Percentiles rank a stretch among this genome's conserved stretches.
Evolutionary conservation across 2,329 filamentous ascomycete genomes (phyloP).

Genomic region (Fusarium chuoi): DNA sequence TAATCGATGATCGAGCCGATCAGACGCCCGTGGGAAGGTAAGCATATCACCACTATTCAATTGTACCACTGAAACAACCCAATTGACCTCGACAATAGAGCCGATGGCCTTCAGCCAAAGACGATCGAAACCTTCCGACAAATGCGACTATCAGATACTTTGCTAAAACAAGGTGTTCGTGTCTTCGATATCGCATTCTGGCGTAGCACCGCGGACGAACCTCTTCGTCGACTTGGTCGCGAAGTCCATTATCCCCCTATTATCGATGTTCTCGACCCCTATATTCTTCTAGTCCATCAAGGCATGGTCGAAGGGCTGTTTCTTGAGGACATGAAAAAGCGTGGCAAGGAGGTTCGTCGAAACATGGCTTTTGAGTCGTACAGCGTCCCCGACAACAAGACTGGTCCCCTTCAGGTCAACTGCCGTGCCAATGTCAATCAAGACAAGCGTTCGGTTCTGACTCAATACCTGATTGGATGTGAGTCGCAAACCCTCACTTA

Average conservation of each 20-base stretch:
- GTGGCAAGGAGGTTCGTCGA: conserved; percentile 70
- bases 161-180: conserved; percentile 73
- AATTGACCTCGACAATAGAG: conserved; percentile 52
- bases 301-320: conserved; percentile 80
- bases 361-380: conserved; percentile 72
- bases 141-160: conserved; percentile 75
- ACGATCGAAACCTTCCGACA: conserved; percentile 81
- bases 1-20: conserved; percentile 75
- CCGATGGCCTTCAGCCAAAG: conserved; percentile 81
- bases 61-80: background rate
- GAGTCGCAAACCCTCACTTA: conserved; percentile 37
- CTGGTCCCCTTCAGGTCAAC: conserved; percentile 60
- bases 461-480: conserved; percentile 76
- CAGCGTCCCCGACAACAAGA: conserved; percentile 55
- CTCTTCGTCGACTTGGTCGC: conserved; percentile 69
- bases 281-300: conserved; percentile 72
- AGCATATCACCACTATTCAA: conserved; percentile 11
- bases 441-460: conserved; percentile 61
- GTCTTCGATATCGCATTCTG: conserved; percentile 82
- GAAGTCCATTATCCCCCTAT: conserved; percentile 75
- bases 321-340: conserved; percentile 73
- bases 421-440: conserved; percentile 63
- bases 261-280: conserved; percentile 67
- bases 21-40: conserved; percentile 72
- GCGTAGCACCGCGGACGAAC: conserved; percentile 62